A percentile compares a stretch with the other conserved stretches of the same genome.
These are phyloP conservation scores for Ligustrum vulgare DNA, from an alignment of 257 asterid species.

Conservation along the genomic window DNA sequence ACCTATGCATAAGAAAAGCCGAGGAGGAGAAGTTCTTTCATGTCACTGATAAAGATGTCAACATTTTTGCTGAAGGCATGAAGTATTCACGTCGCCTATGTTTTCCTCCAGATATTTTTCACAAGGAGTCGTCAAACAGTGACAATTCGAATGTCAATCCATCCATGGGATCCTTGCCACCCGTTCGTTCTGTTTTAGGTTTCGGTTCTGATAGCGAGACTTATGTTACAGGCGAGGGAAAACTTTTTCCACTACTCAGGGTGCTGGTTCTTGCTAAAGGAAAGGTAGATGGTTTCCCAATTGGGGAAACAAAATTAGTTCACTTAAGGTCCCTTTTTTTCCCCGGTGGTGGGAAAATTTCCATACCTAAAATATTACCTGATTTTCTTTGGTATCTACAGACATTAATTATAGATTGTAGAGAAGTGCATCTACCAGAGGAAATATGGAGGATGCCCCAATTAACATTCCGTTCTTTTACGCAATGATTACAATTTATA, in stretches of 20 bases:
- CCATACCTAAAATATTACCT: slow-evolving; percentile 9
- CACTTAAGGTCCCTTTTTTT: slow-evolving; percentile 14
- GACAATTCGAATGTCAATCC: neutral
- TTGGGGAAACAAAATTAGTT: slow-evolving; percentile 8
- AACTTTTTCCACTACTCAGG: slow-evolving; percentile 10
- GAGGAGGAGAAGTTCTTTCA: neutral
- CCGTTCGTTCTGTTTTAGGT: slow-evolving; percentile 2
- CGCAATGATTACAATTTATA: too few species aligned
- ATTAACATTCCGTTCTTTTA: too few species aligned
- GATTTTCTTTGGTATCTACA: slow-evolving; percentile 2
- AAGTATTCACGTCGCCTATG: slow-evolving; percentile 1
- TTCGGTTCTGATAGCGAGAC: neutral
- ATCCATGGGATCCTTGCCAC: neutral
- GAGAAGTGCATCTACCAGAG: neutral
- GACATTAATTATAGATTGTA: neutral
- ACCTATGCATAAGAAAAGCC: too few species aligned
- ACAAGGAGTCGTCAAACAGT: neutral
- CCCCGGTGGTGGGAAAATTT: neutral
- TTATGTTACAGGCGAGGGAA: too few species aligned
- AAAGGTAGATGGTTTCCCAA: neutral
- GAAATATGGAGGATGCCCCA: slow-evolving; percentile 23
- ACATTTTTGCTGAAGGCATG: slow-evolving; percentile 1
- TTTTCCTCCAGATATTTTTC: slow-evolving; percentile 1
- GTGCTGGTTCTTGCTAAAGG: neutral
- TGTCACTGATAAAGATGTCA: neutral